Conservation (phyloP, 805 yeast species). For the Kuraishia capsulata region DNA sequence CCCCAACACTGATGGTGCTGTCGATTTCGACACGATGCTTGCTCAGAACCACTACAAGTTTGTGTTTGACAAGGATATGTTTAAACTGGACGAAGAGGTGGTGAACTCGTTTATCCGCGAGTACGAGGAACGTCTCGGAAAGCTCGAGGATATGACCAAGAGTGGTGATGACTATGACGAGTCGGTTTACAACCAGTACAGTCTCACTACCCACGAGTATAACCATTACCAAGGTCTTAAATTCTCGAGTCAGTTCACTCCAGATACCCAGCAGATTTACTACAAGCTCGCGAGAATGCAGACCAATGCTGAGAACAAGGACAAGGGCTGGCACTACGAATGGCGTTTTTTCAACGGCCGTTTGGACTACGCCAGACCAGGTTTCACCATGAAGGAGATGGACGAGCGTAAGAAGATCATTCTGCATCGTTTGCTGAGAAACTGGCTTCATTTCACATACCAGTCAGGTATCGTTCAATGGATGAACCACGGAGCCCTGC, state of each 20-base stretch:
- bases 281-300: constrained; percentile 22
- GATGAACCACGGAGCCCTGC: constrained; percentile 56
- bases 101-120: constrained; percentile 11
- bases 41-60: constrained; percentile 2
- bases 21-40: not conserved
- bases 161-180: constrained; percentile 1
- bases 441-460: constrained; percentile 44
- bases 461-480: constrained; percentile 39
- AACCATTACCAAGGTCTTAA: constrained; percentile 22
- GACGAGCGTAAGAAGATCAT: constrained; percentile 14
- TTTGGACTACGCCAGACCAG: constrained; percentile 14
- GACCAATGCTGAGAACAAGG: constrained; percentile 1
- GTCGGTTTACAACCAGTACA: not conserved
- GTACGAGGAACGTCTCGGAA: constrained; percentile 11
- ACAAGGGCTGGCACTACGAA: constrained; percentile 33
- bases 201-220: constrained; percentile 12
- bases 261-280: constrained; percentile 23
- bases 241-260: constrained; percentile 16
- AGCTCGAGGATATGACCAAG: constrained; percentile 5
- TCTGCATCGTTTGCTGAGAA: constrained; percentile 38
- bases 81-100: not conserved
- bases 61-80: not conserved
- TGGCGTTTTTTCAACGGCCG: constrained; percentile 31
- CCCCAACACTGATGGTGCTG: not conserved
- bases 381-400: constrained; percentile 9